A percentile compares a stretch with the other conserved stretches of the same genome.
phyloP scores from a whole-genome alignment of 495 filamentous ascomycete species.

The Penicillium longicatenatum region DNA sequence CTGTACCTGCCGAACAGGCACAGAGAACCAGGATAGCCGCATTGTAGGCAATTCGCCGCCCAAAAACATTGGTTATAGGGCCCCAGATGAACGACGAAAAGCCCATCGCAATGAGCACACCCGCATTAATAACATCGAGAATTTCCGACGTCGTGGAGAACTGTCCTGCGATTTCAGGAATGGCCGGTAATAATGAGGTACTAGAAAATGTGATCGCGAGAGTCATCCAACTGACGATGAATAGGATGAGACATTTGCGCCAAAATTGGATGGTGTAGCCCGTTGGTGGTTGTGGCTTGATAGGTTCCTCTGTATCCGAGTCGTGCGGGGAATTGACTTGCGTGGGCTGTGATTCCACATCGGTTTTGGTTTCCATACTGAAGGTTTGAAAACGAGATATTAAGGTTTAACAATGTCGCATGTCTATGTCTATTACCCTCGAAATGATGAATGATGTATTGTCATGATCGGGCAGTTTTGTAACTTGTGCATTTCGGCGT shows the following conservation, averaged over 20 bases:
- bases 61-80: constrained; percentile 44
- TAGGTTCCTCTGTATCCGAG: constrained; percentile 18
- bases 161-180: constrained; percentile 43
- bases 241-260: constrained; percentile 48
- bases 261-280: constrained; percentile 37
- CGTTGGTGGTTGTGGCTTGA: constrained; percentile 18
- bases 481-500: background rate
- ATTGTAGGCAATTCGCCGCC: constrained; percentile 39
- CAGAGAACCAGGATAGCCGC: constrained; percentile 41
- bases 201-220: constrained; percentile 46
- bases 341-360: constrained; percentile 25
- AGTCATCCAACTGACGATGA: constrained; percentile 47
- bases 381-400: background rate
- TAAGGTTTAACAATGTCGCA: background rate
- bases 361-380: constrained; percentile 17
- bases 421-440: background rate
- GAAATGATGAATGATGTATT: background rate
- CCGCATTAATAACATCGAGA: constrained; percentile 49
- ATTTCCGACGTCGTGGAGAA: constrained; percentile 40
- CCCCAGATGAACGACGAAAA: constrained; percentile 57
- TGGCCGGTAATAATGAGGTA: constrained; percentile 44
- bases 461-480: background rate
- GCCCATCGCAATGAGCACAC: constrained; percentile 59
- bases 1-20: constrained; percentile 38
- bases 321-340: constrained; percentile 22